A percentile compares a stretch with the other conserved stretches of the same genome.
phyloP scores from a whole-genome alignment of 352 stramenopile species.

The Phytophthora citricola region DNA sequence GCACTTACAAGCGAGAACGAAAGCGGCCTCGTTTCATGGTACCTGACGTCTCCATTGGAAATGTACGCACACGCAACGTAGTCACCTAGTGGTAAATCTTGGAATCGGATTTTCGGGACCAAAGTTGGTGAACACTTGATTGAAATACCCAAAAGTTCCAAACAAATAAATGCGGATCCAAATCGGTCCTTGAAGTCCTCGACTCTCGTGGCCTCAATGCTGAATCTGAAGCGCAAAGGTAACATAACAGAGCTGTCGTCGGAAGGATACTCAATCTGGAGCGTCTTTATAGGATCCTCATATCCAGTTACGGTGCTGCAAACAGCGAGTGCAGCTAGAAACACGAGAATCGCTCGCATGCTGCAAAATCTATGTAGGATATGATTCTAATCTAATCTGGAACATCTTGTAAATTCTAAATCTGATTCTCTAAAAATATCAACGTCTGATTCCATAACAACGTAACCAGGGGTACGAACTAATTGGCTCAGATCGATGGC shows the following conservation, averaged over 20 bases:
- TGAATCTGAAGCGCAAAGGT: conserved; percentile 6
- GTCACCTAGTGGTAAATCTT: conserved; percentile 5
- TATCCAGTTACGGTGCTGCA: too few species aligned
- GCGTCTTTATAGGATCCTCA: background rate
- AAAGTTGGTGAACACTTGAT: conserved; percentile 5
- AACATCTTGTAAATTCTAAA: too few species aligned
- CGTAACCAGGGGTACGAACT: conserved; percentile 17
- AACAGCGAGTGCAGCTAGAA: too few species aligned
- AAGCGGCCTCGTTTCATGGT: background rate
- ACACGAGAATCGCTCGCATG: too few species aligned
- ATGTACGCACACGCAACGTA: conserved; percentile 19
- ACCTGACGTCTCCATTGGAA: background rate
- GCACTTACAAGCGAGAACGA: conserved; percentile 16
- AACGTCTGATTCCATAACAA: conserved; percentile 1
- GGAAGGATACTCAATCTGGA: background rate
- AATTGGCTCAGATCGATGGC: conserved; percentile 16
- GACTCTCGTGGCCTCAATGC: background rate
- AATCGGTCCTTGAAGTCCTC: conserved; percentile 3
- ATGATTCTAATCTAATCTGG: too few species aligned
- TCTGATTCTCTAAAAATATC: conserved; percentile 3
- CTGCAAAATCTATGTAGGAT: too few species aligned
- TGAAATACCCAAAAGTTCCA: conserved; percentile 10
- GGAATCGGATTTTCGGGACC: conserved; percentile 30
- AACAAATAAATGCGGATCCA: background rate
- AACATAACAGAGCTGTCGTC: background rate